Conservation (phyloP, 2,329 filamentous ascomycete genomes). For the Dendryphion nanum region DNA sequence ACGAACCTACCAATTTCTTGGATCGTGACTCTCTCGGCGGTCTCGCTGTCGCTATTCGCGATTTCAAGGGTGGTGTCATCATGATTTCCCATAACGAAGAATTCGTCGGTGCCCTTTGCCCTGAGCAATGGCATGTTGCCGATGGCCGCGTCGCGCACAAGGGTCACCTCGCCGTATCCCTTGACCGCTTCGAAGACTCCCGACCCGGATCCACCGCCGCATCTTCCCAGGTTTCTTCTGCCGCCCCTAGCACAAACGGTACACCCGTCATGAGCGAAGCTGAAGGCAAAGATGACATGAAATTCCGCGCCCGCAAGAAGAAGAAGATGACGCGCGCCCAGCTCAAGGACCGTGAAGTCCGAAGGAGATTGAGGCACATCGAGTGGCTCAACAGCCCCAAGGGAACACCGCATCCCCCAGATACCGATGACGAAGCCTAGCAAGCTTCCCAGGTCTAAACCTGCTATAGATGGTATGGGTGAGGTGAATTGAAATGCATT, state of each 20-base stretch:
- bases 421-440: constrained; percentile 43
- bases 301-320: constrained; percentile 92
- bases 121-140: constrained; percentile 93
- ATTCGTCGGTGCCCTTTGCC: constrained; percentile 92
- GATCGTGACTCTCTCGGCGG: constrained; percentile 96
- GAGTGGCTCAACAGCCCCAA: constrained; percentile 73
- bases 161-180: constrained; percentile 68
- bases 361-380: constrained; percentile 80
- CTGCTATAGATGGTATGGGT: no score
- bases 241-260: constrained; percentile 45
- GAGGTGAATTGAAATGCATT: no score
- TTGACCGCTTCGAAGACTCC: constrained; percentile 85
- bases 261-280: constrained; percentile 76
- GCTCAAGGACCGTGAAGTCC: constrained; percentile 86
- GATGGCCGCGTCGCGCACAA: constrained; percentile 85
- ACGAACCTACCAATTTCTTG: constrained; percentile 99
- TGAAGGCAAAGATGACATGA: constrained; percentile 76
- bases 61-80: constrained; percentile 97
- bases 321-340: constrained; percentile 99
- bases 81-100: constrained; percentile 99
- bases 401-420: constrained; percentile 40
- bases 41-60: constrained; percentile 93
- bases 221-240: constrained; percentile 42
- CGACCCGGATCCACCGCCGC: constrained; percentile 62
- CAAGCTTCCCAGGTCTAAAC: no score